These are phyloP conservation scores for Ramularia collo-cygni DNA, from an alignment of 2,329 filamentous ascomycete species.

Conservation along the genomic window DNA sequence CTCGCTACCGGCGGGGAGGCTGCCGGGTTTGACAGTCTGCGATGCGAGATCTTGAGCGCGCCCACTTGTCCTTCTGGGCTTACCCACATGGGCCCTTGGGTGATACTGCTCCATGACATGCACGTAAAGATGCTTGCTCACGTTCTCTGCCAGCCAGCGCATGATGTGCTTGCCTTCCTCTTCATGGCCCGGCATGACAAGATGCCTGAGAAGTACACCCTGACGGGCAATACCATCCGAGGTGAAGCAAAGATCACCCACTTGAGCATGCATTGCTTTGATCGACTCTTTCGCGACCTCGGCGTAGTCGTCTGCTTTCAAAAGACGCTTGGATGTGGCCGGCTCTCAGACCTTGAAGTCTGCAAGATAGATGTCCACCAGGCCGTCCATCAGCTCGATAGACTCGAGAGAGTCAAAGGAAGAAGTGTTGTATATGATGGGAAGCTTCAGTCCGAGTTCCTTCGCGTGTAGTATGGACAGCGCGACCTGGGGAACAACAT, in stretches of 20 bases:
- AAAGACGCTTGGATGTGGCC: slow-evolving; percentile 58
- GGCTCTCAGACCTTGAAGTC: slow-evolving; percentile 79
- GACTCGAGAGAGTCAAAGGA: slow-evolving; percentile 71
- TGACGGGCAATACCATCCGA: slow-evolving; percentile 72
- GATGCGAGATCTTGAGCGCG: slow-evolving; percentile 23
- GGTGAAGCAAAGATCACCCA: slow-evolving; percentile 77
- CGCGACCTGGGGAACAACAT: slow-evolving; percentile 77
- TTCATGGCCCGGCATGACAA: slow-evolving; percentile 78
- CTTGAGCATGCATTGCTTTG: slow-evolving; percentile 71
- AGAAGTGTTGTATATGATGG: slow-evolving; percentile 80
- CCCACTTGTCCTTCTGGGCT: slow-evolving; percentile 42
- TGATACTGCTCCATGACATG: slow-evolving; percentile 89
- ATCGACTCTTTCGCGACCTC: slow-evolving; percentile 68
- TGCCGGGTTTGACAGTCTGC: slow-evolving; percentile 26
- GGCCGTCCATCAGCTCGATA: slow-evolving; percentile 64
- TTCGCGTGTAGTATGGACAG: slow-evolving; percentile 67
- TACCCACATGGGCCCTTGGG: slow-evolving; percentile 74
- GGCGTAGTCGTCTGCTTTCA: slow-evolving; percentile 74
- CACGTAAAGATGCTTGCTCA: slow-evolving; percentile 70
- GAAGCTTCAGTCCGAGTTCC: slow-evolving; percentile 61
- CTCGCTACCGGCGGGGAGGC: slow-evolving; percentile 20
- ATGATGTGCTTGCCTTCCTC: slow-evolving; percentile 69
- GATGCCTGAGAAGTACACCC: slow-evolving; percentile 67
- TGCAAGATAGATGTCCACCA: slow-evolving; percentile 81
- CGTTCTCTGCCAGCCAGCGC: slow-evolving; percentile 63